phyloP scores from a whole-genome alignment of 1,284 basidiomycete genomes.

The Puccinia horiana region DNA sequence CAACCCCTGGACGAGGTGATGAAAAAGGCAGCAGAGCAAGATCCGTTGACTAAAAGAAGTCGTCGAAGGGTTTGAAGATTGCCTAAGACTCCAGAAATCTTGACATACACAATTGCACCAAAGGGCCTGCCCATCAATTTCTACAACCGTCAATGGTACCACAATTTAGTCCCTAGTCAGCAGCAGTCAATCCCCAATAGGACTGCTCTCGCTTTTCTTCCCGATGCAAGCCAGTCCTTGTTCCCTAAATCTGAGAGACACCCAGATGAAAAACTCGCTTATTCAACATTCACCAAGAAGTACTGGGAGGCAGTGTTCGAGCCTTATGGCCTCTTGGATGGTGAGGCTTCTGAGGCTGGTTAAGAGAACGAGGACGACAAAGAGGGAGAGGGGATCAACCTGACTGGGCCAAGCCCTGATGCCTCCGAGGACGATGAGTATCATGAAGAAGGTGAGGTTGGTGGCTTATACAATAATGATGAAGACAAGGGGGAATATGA shows the following conservation, averaged over 20 bases:
- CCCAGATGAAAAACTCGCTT: slow-evolving; percentile 16
- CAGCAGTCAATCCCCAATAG: slow-evolving; percentile 15
- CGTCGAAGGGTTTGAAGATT: slow-evolving; percentile 5
- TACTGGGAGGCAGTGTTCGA: slow-evolving; percentile 19
- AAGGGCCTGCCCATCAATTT: slow-evolving; percentile 43
- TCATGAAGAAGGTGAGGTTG: background rate
- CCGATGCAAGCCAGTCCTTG: slow-evolving; percentile 29
- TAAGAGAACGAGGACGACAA: background rate
- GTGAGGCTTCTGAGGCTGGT: background rate
- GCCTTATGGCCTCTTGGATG: slow-evolving; percentile 30
- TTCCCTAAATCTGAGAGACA: slow-evolving; percentile 4
- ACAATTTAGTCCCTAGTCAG: slow-evolving; percentile 1
- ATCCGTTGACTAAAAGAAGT: background rate
- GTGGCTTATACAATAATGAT: background rate
- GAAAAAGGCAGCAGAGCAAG: slow-evolving; percentile 5
- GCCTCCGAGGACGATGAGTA: background rate
- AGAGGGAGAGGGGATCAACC: slow-evolving; percentile 1
- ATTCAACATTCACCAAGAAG: slow-evolving; percentile 28
- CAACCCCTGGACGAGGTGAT: slow-evolving; percentile 22
- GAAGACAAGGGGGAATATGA: background rate
- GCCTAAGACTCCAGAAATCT: background rate
- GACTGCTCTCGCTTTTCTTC: slow-evolving; percentile 15
- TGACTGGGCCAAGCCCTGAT: slow-evolving; percentile 2
- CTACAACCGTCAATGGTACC: slow-evolving; percentile 28
- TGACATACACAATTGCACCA: slow-evolving; percentile 16